Evolutionary conservation across 352 stramenopile species (phyloP).

Genomic region (Blastocystis sp.): DNA sequence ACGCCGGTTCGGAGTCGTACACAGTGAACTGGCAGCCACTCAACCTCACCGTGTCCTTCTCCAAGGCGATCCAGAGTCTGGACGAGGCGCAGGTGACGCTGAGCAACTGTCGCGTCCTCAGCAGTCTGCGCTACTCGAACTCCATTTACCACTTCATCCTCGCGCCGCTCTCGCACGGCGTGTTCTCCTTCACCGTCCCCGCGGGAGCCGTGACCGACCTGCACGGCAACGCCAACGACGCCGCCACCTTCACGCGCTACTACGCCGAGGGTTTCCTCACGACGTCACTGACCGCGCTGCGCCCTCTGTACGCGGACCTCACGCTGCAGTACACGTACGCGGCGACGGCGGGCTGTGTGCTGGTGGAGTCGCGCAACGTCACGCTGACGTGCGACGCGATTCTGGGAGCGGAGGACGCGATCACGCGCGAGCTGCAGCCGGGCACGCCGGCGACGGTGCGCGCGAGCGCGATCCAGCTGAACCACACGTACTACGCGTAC

Average conservation of each 20-base stretch:
- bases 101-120: constrained; percentile 39
- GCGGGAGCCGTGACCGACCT: constrained; percentile 41
- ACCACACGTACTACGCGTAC: constrained; percentile 57
- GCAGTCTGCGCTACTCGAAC: constrained; percentile 11
- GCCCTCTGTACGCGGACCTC: neutral
- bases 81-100: constrained; percentile 6
- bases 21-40: constrained; percentile 14
- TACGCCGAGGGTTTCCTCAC: constrained; percentile 31
- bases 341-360: constrained; percentile 12
- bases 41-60: constrained; percentile 27
- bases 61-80: constrained; percentile 26
- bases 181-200: constrained; percentile 32
- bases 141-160: constrained; percentile 3
- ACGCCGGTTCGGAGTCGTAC: neutral
- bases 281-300: neutral
- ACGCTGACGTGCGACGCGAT: neutral
- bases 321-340: constrained; percentile 15
- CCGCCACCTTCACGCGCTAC: neutral
- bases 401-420: neutral
- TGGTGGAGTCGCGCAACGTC: neutral
- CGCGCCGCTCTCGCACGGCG: constrained; percentile 22
- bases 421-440: neutral
- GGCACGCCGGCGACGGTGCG: neutral
- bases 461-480: neutral
- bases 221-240: constrained; percentile 18